phyloP scores from a whole-genome alignment of 139 green algal genomes.

The Chlorella sp. region DNA sequence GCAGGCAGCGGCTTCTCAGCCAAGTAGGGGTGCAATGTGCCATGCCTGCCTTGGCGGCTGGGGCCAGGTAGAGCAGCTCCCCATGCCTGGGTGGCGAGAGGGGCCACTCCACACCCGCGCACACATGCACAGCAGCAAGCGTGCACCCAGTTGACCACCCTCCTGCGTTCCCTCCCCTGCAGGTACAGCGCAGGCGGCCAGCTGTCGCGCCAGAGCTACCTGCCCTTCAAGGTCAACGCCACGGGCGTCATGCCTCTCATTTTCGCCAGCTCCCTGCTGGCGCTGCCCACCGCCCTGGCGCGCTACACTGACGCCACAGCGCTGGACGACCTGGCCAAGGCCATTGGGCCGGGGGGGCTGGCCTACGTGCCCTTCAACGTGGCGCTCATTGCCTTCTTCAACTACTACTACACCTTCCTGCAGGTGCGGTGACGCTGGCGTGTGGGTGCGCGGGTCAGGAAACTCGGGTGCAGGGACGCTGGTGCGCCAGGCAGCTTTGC shows the following conservation, averaged over 20 bases:
- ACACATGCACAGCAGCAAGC: too few species aligned
- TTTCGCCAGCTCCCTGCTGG: slow-evolving; percentile 91
- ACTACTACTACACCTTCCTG: slow-evolving; percentile 99
- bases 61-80: too few species aligned
- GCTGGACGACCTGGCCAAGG: slow-evolving; percentile 16
- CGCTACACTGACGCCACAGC: slow-evolving; percentile 49
- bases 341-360: slow-evolving; percentile 67
- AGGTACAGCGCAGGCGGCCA: slow-evolving; percentile 47
- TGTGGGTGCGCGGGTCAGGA: too few species aligned
- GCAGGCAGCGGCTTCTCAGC: too few species aligned
- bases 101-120: too few species aligned
- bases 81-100: too few species aligned
- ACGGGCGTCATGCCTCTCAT: slow-evolving; percentile 98
- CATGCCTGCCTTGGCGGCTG: too few species aligned
- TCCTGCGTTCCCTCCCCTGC: too few species aligned
- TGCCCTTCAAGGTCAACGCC: slow-evolving; percentile 92
- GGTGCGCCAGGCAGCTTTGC: too few species aligned
- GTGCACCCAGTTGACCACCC: too few species aligned
- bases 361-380: slow-evolving; percentile 87
- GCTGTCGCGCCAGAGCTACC: slow-evolving; percentile 78
- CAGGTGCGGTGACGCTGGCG: slow-evolving; percentile 41
- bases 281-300: slow-evolving; percentile 75
- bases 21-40: too few species aligned
- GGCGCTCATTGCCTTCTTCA: slow-evolving; percentile 95
- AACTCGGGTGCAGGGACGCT: too few species aligned